These are phyloP conservation scores for Heimioporus sp. DNA, from an alignment of 768 basidiomycete genomes.

Conservation along the genomic window DNA sequence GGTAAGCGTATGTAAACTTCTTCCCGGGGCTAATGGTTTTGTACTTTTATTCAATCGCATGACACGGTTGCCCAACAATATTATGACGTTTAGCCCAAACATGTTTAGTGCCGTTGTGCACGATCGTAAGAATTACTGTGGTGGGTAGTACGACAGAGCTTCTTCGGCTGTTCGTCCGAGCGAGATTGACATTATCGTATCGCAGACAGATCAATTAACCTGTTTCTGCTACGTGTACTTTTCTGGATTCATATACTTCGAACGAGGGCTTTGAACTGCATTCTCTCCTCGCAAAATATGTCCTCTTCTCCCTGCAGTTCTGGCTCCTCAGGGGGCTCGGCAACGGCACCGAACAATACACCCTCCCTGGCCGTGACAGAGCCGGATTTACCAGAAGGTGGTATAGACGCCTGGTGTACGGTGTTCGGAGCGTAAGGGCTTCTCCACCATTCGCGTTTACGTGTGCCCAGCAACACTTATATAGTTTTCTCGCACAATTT, in stretches of 20 bases:
- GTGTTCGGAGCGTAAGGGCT: conserved; percentile 23
- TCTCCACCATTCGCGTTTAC: not conserved
- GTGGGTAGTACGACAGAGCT: not conserved
- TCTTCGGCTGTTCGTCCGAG: not conserved
- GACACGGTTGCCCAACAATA: not conserved
- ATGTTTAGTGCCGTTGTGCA: not conserved
- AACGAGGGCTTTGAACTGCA: not conserved
- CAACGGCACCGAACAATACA: not conserved
- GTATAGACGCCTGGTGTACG: conserved; percentile 25
- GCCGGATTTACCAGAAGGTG: conserved; percentile 12
- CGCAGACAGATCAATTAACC: too few relatives aligned
- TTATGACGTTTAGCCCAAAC: not conserved
- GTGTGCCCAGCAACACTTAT: not conserved
- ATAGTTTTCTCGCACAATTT: conserved; percentile 27
- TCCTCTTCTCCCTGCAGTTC: not conserved
- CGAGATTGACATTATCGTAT: not conserved
- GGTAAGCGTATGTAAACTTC: conserved; percentile 2
- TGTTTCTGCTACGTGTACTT: not conserved
- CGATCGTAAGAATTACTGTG: too few relatives aligned
- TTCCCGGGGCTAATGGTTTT: not conserved
- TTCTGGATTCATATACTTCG: not conserved
- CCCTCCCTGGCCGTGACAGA: not conserved
- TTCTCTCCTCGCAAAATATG: not conserved
- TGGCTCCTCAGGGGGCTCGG: not conserved
- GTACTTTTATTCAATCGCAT: not conserved